Evolutionary conservation across 257 asterid species (phyloP).

Genomic region (Scutellaria galericulata): DNA sequence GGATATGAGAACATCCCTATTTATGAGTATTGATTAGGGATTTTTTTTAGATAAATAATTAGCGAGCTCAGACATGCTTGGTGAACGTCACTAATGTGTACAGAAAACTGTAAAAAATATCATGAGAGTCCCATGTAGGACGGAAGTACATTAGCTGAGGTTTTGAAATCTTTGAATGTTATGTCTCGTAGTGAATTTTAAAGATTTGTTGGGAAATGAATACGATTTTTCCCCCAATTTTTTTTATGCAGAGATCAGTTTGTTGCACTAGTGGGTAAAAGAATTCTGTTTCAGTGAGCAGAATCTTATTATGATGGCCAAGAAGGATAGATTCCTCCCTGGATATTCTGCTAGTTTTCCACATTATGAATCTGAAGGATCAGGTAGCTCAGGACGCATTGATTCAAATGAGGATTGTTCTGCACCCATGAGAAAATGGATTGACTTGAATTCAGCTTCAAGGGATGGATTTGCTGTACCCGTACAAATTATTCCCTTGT

Average conservation of each 20-base stretch:
- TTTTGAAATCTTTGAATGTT: conserved; percentile 19
- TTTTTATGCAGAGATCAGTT: conserved; percentile 39
- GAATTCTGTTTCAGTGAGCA: conserved; percentile 26
- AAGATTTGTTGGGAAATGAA: conserved; percentile 33
- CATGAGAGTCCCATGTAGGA: background rate
- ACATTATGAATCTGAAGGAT: conserved; percentile 69
- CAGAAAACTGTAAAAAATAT: background rate
- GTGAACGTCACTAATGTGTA: conserved; percentile 4
- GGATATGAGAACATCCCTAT: background rate
- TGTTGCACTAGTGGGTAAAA: conserved; percentile 28
- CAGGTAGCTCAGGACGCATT: conserved; percentile 64
- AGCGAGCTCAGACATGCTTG: background rate
- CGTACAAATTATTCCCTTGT: conserved; percentile 55
- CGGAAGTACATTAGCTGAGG: conserved; percentile 10
- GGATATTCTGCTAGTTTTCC: conserved; percentile 58
- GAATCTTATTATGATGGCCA: conserved; percentile 54
- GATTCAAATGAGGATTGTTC: conserved; percentile 54
- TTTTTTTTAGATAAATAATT: background rate
- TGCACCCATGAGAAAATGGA: conserved; percentile 68
- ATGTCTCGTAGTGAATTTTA: conserved; percentile 17
- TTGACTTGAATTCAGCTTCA: conserved; percentile 71
- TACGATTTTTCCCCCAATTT: conserved; percentile 34
- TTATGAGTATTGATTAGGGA: conserved; percentile 5
- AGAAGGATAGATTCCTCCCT: conserved; percentile 60
- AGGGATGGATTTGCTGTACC: conserved; percentile 79